phyloP scores from a whole-genome alignment of 306 rosid genomes.

The Rosa rugosa region DNA sequence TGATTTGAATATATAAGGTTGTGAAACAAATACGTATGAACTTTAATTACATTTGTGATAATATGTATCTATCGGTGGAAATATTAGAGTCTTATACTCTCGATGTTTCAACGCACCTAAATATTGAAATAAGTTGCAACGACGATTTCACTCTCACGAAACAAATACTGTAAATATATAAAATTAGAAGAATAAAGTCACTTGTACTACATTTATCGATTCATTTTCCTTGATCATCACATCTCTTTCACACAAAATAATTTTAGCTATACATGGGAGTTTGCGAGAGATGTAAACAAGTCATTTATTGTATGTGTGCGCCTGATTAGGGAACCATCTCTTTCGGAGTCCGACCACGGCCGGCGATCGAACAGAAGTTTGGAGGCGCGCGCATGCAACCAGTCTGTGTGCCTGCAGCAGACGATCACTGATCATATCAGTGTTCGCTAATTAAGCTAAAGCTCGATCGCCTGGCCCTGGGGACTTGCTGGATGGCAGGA shows the following conservation, averaged over 20 bases:
- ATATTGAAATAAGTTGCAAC: not conserved
- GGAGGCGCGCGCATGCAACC: not conserved
- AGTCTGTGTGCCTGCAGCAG: not conserved
- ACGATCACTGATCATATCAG: slow-evolving; percentile 1
- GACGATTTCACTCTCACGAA: too few species aligned
- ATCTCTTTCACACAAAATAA: not conserved
- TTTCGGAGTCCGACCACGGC: not conserved
- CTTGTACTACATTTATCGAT: not conserved
- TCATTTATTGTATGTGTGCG: not conserved
- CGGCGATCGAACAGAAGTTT: not conserved
- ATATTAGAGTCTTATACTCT: not conserved
- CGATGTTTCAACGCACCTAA: not conserved
- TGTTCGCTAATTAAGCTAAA: not conserved
- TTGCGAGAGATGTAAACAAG: slow-evolving; percentile 1
- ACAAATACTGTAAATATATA: not conserved
- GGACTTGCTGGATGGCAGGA: slow-evolving; percentile 40
- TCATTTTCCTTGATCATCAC: not conserved
- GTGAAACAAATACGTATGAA: not conserved
- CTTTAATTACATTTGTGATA: too few species aligned
- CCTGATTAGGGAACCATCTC: not conserved
- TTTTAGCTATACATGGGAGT: not conserved
- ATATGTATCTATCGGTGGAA: not conserved
- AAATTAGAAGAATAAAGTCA: not conserved
- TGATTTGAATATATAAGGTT: too few species aligned
- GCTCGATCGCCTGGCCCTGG: slow-evolving; percentile 15